Percentiles rank a stretch among this genome's conserved stretches.
Conservation (phyloP, 176 grass and related monocot genomes). For the Rhynchospora tenuis region DNA sequence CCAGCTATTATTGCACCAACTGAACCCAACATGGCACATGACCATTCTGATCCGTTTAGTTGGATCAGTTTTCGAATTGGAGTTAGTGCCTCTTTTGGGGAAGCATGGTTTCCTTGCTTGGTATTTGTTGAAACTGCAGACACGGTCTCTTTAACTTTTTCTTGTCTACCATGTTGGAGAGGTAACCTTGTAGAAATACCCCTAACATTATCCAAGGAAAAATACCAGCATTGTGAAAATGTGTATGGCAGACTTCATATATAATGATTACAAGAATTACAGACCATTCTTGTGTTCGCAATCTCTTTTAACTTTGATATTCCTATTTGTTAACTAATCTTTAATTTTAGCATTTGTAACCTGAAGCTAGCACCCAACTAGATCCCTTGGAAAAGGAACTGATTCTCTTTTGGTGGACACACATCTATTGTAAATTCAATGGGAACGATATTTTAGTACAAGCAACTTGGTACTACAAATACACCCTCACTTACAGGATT, state of each 20-base stretch:
- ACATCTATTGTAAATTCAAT: background rate
- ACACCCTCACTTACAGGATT: background rate
- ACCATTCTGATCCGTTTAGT: conserved; percentile 29
- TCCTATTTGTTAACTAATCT: background rate
- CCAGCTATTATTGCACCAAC: conserved; percentile 29
- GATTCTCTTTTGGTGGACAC: background rate
- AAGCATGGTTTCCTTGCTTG: background rate
- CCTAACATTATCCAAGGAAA: background rate
- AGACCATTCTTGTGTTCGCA: background rate
- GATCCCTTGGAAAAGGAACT: background rate
- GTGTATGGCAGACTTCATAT: background rate
- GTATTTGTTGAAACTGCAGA: background rate
- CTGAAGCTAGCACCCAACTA: background rate
- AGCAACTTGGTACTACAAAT: background rate
- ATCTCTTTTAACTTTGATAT: background rate
- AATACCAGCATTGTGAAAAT: background rate
- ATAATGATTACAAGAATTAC: background rate
- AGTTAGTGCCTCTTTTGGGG: background rate
- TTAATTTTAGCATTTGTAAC: background rate
- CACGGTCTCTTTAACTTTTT: background rate
- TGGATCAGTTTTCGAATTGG: background rate
- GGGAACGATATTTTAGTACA: background rate
- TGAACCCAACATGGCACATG: conserved; percentile 23
- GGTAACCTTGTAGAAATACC: background rate
- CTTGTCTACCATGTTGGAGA: background rate